These are phyloP conservation scores for Pythium inflatum DNA, from an alignment of 352 stramenopile species.

Conservation along the genomic window DNA sequence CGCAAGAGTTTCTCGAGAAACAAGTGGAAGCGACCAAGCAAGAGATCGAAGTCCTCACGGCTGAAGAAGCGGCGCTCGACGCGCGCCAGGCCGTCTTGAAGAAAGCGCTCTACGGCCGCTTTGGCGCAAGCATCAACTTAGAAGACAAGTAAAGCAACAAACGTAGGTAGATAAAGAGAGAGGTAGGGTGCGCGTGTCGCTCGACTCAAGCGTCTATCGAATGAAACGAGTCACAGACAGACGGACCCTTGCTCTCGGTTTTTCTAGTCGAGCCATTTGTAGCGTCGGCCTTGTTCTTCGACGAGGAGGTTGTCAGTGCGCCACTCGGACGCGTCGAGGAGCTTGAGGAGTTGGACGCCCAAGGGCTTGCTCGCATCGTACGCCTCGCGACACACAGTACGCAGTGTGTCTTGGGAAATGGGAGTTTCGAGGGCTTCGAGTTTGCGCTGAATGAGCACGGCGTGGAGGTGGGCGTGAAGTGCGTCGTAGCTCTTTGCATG, in stretches of 20 bases:
- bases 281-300: constrained; percentile 60
- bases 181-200: background rate
- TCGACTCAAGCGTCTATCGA: background rate
- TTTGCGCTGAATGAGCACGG: constrained; percentile 49
- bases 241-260: background rate
- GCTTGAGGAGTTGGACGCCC: constrained; percentile 40
- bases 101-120: constrained; percentile 95
- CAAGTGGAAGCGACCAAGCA: constrained; percentile 84
- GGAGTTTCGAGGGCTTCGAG: constrained; percentile 30
- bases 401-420: background rate
- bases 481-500: constrained; percentile 45
- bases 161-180: background rate
- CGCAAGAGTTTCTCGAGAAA: constrained; percentile 93
- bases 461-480: constrained; percentile 59
- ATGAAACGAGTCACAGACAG: background rate
- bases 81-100: constrained; percentile 93
- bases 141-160: constrained; percentile 83
- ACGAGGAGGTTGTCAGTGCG: constrained; percentile 67
- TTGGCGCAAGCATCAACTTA: constrained; percentile 97
- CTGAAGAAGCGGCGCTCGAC: constrained; percentile 88
- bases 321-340: constrained; percentile 52
- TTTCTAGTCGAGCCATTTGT: constrained; percentile 48
- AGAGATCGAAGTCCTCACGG: constrained; percentile 80
- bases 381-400: constrained; percentile 34
- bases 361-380: constrained; percentile 43